Conservation (phyloP, 1,284 basidiomycete genomes). For the Malassezia cuniculi region DNA sequence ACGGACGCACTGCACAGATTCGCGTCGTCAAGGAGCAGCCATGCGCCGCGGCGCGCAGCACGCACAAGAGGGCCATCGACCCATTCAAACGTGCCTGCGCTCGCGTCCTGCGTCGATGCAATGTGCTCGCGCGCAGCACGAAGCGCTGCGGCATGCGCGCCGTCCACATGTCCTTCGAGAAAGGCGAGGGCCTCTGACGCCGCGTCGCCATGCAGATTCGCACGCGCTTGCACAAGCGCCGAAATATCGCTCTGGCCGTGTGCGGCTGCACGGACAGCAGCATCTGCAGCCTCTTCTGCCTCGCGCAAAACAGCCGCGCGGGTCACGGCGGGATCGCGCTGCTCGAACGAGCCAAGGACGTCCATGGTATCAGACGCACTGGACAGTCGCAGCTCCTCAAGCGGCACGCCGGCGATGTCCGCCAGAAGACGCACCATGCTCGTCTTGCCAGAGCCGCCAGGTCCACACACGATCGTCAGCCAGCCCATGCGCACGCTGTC, state of each 20-base stretch:
- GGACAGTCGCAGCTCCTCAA: conserved; percentile 69
- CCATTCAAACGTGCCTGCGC: conserved; percentile 71
- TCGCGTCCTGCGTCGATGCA: background rate
- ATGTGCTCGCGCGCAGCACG: background rate
- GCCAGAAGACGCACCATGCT: conserved; percentile 62
- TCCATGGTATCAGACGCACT: conserved; percentile 84
- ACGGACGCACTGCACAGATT: conserved; percentile 92
- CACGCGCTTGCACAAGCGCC: too few species aligned
- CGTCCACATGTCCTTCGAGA: too few species aligned
- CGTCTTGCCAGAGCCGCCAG: conserved; percentile 66
- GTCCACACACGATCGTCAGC: conserved; percentile 76
- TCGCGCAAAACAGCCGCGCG: background rate
- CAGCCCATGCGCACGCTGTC: conserved; percentile 66
- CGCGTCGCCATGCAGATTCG: too few species aligned
- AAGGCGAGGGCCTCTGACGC: too few species aligned
- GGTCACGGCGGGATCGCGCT: conserved; percentile 48
- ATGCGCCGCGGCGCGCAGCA: conserved; percentile 73
- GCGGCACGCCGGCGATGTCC: conserved; percentile 55
- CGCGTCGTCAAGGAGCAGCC: conserved; percentile 83
- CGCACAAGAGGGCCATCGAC: conserved; percentile 82
- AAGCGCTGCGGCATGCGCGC: too few species aligned
- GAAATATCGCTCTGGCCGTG: too few species aligned
- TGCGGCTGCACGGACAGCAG: too few species aligned
- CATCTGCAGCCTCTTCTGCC: background rate
- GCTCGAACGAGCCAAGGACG: conserved; percentile 89